Percentiles rank a stretch among this genome's conserved stretches.
Evolutionary conservation across 2,329 filamentous ascomycete species (phyloP).

Genomic region (Fusarium brachygibbosum): DNA sequence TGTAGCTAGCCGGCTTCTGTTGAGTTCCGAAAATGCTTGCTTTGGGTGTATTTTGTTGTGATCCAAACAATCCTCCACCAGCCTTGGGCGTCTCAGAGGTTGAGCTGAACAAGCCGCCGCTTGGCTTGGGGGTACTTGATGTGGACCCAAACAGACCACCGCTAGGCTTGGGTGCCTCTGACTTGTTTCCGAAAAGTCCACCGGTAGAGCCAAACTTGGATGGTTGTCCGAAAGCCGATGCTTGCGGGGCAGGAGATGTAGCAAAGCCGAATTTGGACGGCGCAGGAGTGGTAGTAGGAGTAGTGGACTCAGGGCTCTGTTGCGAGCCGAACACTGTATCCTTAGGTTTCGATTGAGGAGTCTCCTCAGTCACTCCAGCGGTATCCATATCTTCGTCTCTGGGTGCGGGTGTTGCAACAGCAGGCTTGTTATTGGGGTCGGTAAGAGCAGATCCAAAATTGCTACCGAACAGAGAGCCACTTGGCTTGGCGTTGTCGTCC

Average conservation of each 20-base stretch:
- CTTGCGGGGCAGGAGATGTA: slow-evolving; percentile 52
- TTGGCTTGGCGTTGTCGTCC: slow-evolving; percentile 68
- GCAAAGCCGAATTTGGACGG: slow-evolving; percentile 61
- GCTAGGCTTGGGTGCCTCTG: slow-evolving; percentile 45
- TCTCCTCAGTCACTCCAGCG: slow-evolving; percentile 52
- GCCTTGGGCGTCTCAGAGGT: slow-evolving; percentile 51
- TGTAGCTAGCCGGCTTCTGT: slow-evolving; percentile 43
- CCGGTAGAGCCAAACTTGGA: slow-evolving; percentile 48
- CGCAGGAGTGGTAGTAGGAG: slow-evolving; percentile 67
- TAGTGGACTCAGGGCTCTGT: slow-evolving; percentile 56
- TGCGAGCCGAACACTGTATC: slow-evolving; percentile 49
- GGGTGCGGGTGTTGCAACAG: slow-evolving; percentile 50
- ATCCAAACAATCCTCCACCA: slow-evolving; percentile 39
- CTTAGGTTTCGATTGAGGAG: slow-evolving; percentile 56
- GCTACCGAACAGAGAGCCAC: slow-evolving; percentile 68
- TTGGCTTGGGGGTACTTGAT: slow-evolving; percentile 37
- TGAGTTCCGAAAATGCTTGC: slow-evolving; percentile 40
- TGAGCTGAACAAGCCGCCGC: slow-evolving; percentile 41
- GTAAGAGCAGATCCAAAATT: slow-evolving; percentile 71
- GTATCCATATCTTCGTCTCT: slow-evolving; percentile 69
- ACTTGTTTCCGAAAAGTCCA: slow-evolving; percentile 49
- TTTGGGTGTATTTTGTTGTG: slow-evolving; percentile 44
- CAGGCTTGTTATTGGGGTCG: slow-evolving; percentile 58
- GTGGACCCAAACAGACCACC: slow-evolving; percentile 47
- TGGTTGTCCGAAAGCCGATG: slow-evolving; percentile 55